phyloP scores from a whole-genome alignment of 495 filamentous ascomycete genomes.

The Xylaria curta region DNA sequence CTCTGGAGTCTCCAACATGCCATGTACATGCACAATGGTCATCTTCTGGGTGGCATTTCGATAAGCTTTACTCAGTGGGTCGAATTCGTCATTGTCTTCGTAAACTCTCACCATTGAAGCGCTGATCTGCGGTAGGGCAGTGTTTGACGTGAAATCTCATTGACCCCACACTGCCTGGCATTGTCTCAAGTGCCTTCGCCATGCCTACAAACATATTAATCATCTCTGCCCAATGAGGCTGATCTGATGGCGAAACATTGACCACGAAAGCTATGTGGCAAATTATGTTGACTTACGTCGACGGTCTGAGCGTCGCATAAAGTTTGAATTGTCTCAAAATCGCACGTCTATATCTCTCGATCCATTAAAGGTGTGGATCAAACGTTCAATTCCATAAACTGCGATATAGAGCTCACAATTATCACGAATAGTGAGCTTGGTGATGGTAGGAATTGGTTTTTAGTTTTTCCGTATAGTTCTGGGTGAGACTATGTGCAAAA shows the following conservation, averaged over 20 bases:
- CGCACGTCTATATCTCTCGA: slow-evolving; percentile 10
- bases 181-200: slow-evolving; percentile 2
- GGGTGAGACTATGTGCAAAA: no score
- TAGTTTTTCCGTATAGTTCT: background rate
- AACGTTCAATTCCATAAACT: background rate
- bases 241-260: background rate
- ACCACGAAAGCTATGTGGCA: background rate
- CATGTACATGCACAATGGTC: no score
- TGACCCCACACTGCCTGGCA: slow-evolving; percentile 2
- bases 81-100: background rate
- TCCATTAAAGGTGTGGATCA: background rate
- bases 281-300: slow-evolving; percentile 1
- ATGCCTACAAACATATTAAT: slow-evolving; percentile 5
- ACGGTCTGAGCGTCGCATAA: background rate
- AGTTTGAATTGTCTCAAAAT: background rate
- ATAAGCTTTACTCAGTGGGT: slow-evolving; percentile 12
- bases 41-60: slow-evolving; percentile 17
- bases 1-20: slow-evolving; percentile 15
- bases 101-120: background rate
- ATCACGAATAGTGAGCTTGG: slow-evolving; percentile 15
- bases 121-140: slow-evolving; percentile 6
- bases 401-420: slow-evolving; percentile 12
- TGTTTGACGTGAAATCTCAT: slow-evolving; percentile 14
- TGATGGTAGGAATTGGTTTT: background rate
- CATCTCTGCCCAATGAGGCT: background rate